These are phyloP conservation scores for Aspergillus sp. DNA, from an alignment of 2,329 filamentous ascomycete genomes.

Conservation along the genomic window DNA sequence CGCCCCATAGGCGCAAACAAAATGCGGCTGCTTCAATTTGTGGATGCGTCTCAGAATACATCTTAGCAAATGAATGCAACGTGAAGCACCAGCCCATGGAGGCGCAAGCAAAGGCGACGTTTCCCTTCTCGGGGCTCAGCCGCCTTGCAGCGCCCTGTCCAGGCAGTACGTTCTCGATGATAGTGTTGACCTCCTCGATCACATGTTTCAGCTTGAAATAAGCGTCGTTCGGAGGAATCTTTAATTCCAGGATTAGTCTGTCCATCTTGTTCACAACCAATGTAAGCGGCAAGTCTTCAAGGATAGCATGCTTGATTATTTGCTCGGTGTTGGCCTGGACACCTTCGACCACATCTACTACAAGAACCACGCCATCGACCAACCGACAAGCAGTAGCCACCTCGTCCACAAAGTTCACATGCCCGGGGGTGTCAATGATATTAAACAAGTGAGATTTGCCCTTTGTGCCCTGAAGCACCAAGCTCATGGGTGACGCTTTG, in stretches of 20 bases:
- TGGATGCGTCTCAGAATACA: constrained; percentile 89
- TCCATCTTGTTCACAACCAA: constrained; percentile 98
- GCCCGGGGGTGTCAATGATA: constrained; percentile 91
- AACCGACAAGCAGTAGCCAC: constrained; percentile 84
- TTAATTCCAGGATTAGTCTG: constrained; percentile 87
- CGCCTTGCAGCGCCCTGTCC: constrained; percentile 76
- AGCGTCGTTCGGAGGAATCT: constrained; percentile 88
- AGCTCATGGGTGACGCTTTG: constrained; percentile 90
- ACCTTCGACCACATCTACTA: constrained; percentile 97
- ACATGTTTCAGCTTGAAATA: constrained; percentile 99
- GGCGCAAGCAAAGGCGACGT: constrained; percentile 94
- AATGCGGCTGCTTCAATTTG: constrained; percentile 82
- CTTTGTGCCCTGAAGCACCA: constrained; percentile 83
- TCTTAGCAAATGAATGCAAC: constrained; percentile 87
- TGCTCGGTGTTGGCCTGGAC: constrained; percentile 98
- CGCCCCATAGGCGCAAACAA: constrained; percentile 84
- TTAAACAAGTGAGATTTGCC: constrained; percentile 96
- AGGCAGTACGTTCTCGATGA: constrained; percentile 85
- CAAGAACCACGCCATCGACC: constrained; percentile 86
- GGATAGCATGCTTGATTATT: constrained; percentile 91
- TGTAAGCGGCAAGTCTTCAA: constrained; percentile 85
- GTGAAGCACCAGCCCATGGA: constrained; percentile 98
- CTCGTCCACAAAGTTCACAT: constrained; percentile 98
- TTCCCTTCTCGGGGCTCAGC: constrained; percentile 93
- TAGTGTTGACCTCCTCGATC: constrained; percentile 95